Evolutionary conservation across 2,329 filamentous ascomycete genomes (phyloP), one percentile per base, ranked within the genome.

Genomic region (Xylariaceae sp.): DNA sequence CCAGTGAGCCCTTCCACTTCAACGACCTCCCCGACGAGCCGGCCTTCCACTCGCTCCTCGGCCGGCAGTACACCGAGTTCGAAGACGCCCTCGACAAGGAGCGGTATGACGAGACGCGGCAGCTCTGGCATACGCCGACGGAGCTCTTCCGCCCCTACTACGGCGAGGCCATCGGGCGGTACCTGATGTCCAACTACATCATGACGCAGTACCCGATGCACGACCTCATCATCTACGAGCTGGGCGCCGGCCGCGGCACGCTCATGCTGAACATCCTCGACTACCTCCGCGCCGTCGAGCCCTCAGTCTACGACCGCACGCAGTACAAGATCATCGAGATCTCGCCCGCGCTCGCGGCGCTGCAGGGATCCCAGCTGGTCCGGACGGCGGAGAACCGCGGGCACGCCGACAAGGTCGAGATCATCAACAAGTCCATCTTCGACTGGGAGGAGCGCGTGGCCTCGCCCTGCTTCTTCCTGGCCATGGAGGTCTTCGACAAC

Each of bases 211-310:
- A 92, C 57, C 92, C 92, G 3, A 95, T 96, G 67, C 81, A 95
- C 61, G 92, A 98, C 61, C 75, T 98, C 33, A 85, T 94, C 50
- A 93, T 98, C 58, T 98, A 95, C 72, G 92, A 98, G 59, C 94
- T 98, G 83, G 92, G 92, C 33, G 92, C 92, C 24, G 92, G 92
- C 50, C 90, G 94, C 51, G 92, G 92, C 42, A 98, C 93, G 0
- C 75, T 98, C 55, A 98, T 98, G 92, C 72, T 92, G 55, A 98
- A 98, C 60, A 89, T 98, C 37, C 73, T 98, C 41, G 90, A 98
- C 67, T 94, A 93, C 60, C 94, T 98, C 57, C 84, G 89, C 42
- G 81, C 85, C 45, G 72, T 80, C 28, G 85, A 96, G 50, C 87
- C 89, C 0, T 83, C 89, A 44, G 90, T 98, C 19, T 98, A 98